A percentile compares a stretch with the other conserved stretches of the same genome.
phyloP scores from a whole-genome alignment of 192 early-diverging fungal species.

The Entophlyctis luteolus region DNA sequence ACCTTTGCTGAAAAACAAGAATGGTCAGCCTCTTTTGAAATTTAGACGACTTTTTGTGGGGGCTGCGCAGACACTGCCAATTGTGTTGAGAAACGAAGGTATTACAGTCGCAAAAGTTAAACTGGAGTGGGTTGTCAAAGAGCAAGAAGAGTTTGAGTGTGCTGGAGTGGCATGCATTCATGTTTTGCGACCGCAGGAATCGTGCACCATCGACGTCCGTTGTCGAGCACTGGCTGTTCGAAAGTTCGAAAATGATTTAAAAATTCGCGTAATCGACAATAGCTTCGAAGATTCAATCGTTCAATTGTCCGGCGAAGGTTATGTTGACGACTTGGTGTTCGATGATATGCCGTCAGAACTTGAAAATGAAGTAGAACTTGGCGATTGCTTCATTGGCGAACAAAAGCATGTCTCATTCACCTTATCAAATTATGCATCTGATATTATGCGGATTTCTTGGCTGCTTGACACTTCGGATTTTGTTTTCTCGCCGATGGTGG shows the following conservation, averaged over 20 bases:
- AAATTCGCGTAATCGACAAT: slow-evolving; percentile 52
- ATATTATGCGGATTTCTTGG: slow-evolving; percentile 36
- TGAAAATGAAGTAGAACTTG: slow-evolving; percentile 48
- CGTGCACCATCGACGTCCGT: slow-evolving; percentile 33
- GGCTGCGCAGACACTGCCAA: slow-evolving; percentile 35
- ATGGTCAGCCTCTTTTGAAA: slow-evolving; percentile 38
- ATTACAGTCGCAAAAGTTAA: slow-evolving; percentile 55
- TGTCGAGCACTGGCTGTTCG: slow-evolving; percentile 39
- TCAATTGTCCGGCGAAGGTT: slow-evolving; percentile 51
- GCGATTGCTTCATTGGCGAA: slow-evolving; percentile 51
- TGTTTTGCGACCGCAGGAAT: slow-evolving; percentile 43
- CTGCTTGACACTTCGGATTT: slow-evolving; percentile 35
- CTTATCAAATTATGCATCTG: slow-evolving; percentile 45
- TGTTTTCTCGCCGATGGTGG: slow-evolving; percentile 35
- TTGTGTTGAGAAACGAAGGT: slow-evolving; percentile 55
- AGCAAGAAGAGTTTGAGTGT: slow-evolving; percentile 47
- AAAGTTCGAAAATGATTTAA: slow-evolving; percentile 47
- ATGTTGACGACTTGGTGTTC: slow-evolving; percentile 52
- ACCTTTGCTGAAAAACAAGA: slow-evolving; percentile 37
- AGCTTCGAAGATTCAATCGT: slow-evolving; percentile 54
- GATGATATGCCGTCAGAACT: slow-evolving; percentile 47
- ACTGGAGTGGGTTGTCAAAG: slow-evolving; percentile 48
- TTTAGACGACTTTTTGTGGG: slow-evolving; percentile 51
- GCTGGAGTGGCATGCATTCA: slow-evolving; percentile 27
- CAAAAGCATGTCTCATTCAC: slow-evolving; percentile 28